These are phyloP conservation scores for Cryptosporidium tyzzeri DNA, from an alignment of 169 alveolate genomes.

Conservation along the genomic window DNA sequence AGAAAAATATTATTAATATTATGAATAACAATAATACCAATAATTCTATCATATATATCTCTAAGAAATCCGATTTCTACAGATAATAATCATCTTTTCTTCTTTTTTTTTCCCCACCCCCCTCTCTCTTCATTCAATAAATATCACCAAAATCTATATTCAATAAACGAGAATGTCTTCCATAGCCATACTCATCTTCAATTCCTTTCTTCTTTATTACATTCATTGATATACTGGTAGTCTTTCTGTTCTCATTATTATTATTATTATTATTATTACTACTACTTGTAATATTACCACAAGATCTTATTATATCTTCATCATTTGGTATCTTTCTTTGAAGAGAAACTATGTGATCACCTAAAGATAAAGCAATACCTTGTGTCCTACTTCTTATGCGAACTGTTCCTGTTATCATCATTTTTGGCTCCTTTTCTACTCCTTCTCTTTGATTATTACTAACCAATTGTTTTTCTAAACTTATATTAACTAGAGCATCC, in stretches of 20 bases:
- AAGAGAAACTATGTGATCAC: constrained; percentile 79
- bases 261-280: background rate
- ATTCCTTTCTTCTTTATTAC: background rate
- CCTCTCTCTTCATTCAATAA: background rate
- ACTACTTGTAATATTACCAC: background rate
- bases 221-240: background rate
- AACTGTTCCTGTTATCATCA: constrained; percentile 77
- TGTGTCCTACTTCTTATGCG: constrained; percentile 82
- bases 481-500: constrained; percentile 92
- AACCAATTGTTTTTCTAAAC: constrained; percentile 83
- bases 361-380: constrained; percentile 82
- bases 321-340: constrained; percentile 76
- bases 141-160: constrained; percentile 64
- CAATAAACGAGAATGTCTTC: constrained; percentile 26
- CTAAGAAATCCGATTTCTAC: background rate
- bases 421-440: constrained; percentile 77
- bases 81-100: too few species aligned
- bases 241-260: background rate
- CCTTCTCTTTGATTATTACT: constrained; percentile 80
- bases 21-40: background rate
- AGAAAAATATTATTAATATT: background rate
- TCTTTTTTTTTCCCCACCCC: too few species aligned
- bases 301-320: background rate
- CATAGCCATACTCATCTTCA: background rate
- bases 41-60: background rate